Evolutionary conservation across 1,284 basidiomycete species (phyloP).

Genomic region (Boletus semigastroideus): DNA sequence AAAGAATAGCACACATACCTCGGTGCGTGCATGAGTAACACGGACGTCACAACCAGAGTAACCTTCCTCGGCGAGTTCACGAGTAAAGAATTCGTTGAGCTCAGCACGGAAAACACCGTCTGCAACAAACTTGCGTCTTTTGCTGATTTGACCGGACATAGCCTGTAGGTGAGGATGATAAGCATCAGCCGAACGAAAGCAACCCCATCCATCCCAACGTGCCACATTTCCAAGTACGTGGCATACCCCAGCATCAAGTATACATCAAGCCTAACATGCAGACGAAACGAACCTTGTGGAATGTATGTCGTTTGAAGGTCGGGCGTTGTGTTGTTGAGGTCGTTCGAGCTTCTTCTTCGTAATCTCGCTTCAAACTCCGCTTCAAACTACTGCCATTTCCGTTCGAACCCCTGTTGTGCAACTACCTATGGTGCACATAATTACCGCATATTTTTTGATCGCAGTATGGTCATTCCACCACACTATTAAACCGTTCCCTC

Average conservation of each 20-base stretch:
- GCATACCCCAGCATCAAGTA: not conserved
- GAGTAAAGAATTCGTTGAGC: conserved; percentile 98
- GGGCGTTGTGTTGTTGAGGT: conserved; percentile 16
- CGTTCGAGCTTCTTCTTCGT: conserved; percentile 9
- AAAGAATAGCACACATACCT: conserved; percentile 49
- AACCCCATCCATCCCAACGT: conserved; percentile 21
- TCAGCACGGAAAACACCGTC: conserved; percentile 99
- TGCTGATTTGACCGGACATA: conserved; percentile 87
- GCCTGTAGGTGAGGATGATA: conserved; percentile 22
- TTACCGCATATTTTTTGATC: not conserved
- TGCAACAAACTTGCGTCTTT: conserved; percentile 98
- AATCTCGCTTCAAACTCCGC: conserved; percentile 29
- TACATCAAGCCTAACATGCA: not conserved
- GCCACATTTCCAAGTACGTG: not conserved
- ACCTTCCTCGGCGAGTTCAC: conserved; percentile 98
- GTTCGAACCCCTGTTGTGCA: not conserved
- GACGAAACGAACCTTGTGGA: conserved; percentile 27
- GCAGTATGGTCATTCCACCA: not conserved
- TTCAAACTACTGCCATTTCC: conserved; percentile 16
- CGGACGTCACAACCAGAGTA: conserved; percentile 99
- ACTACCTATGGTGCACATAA: not conserved
- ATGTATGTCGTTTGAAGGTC: conserved; percentile 17
- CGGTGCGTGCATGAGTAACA: conserved; percentile 98
- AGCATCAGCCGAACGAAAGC: conserved; percentile 25
- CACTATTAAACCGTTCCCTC: conserved; percentile 11